Base-by-base conservation (phyloP, 345 rosid genomes). In the Euclidium syriacum region DNA sequence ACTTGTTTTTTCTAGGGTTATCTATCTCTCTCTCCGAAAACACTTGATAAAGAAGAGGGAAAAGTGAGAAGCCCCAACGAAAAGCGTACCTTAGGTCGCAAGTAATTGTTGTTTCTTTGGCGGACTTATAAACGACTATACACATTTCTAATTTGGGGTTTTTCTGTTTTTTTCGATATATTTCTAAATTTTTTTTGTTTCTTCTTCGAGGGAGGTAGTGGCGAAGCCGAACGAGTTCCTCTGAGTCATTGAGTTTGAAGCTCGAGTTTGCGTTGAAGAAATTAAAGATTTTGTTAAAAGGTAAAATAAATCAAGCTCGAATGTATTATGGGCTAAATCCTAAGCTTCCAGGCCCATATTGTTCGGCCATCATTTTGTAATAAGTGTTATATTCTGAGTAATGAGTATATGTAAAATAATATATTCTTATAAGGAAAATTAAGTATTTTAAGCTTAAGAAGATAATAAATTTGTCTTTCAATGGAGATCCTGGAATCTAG, bases 51-150 rank as follows among this genome's bases (percentile, higher is more conserved):
- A 82, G 78, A 79, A 82, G 62, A 75, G 77, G 61, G 1, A 49
- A 29, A 32, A 29, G 47, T 11, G 18, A 55, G 18, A 54, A 4
- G 18, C 11, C 34, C 24, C n/a, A n/a, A 15, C 34, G 34, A 19
- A 2, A 48, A 29, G 27, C 73, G 64, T 84, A 48, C 76, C 90
- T 81, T 84, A 80, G 22, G 79, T 79, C 68, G 81, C 90, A 84
- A 84, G 84, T 67, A 82, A 82, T 75, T 78, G n/a, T 79, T 6
- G 64, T 36, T 22, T 9, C 23, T 48, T 65, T 44, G n/a, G 51
- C n/a, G 51, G 26, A 44, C 25, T n/a, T 18, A 19, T 10, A 18
- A 44, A 18, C 17, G 19, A 18, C 7, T 10, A 6, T 18, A n/a
- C 41, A 16, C 11, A 10, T n/a, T 36, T n/a, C 16, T 2, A 14